Percentiles rank a stretch among this genome's conserved stretches.
These are phyloP conservation scores for Globisporangium okanoganense DNA, from an alignment of 352 stramenopile genomes.

Conservation along the genomic window DNA sequence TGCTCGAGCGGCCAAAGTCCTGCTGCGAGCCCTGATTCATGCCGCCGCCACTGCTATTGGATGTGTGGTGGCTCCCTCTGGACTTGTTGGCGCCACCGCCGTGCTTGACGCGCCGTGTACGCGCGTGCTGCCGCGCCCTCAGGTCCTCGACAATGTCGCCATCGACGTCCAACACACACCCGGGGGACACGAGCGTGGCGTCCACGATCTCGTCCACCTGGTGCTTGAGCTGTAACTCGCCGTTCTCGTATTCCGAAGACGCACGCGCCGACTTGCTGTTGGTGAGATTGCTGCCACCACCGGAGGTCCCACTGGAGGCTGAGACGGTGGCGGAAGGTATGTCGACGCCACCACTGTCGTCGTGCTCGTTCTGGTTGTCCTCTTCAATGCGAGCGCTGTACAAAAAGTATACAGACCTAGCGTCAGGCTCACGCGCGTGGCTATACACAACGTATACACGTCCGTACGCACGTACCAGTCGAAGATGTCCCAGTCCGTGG, in stretches of 20 bases:
- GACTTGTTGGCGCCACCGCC: not conserved
- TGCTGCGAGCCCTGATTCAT: constrained; percentile 20
- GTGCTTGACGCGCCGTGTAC: constrained; percentile 16
- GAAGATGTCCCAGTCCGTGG: constrained; percentile 87
- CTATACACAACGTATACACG: no score
- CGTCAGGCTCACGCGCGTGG: not conserved
- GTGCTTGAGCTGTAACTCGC: constrained; percentile 56
- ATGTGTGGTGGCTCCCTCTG: constrained; percentile 15
- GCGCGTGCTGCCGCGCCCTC: constrained; percentile 40
- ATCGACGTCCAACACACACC: constrained; percentile 75
- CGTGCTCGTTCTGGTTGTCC: constrained; percentile 31
- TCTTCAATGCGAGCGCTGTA: constrained; percentile 26
- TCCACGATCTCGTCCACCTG: constrained; percentile 81
- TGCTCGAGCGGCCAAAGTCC: constrained; percentile 37
- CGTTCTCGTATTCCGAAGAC: constrained; percentile 23
- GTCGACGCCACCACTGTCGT: constrained; percentile 21
- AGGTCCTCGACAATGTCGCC: constrained; percentile 78
- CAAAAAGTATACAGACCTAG: not conserved
- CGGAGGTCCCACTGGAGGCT: not conserved
- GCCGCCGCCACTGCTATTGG: constrained; percentile 25
- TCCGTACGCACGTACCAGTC: constrained; percentile 63
- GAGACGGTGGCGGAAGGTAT: not conserved
- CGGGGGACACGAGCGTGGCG: constrained; percentile 65
- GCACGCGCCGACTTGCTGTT: constrained; percentile 13
- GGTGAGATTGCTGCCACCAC: not conserved